phyloP scores from a whole-genome alignment of 257 asterid genomes.

The Ehretia macrophylla region DNA sequence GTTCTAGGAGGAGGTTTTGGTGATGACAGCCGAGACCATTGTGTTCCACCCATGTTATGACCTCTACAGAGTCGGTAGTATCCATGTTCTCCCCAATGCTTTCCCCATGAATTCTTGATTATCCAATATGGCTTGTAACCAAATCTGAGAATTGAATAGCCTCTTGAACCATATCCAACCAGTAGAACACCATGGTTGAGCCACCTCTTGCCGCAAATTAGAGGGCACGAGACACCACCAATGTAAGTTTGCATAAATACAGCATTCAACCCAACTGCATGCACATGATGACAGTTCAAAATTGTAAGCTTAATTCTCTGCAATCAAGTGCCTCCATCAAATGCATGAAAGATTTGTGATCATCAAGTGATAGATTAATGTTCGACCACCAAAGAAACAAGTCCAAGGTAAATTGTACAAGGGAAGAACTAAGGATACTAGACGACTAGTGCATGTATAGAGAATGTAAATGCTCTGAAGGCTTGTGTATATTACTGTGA shows the following conservation, averaged over 20 bases:
- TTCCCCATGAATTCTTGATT: slow-evolving; percentile 89
- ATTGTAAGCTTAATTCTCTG: no score
- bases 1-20: slow-evolving; percentile 26
- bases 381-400: no score
- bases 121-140: slow-evolving; percentile 76
- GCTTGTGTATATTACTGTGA: no score
- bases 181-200: slow-evolving; percentile 74
- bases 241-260: slow-evolving; percentile 91
- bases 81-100: slow-evolving; percentile 74
- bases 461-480: no score
- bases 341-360: no score
- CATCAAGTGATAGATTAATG: no score
- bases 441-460: no score
- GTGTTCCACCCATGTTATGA: slow-evolving; percentile 77
- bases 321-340: no score
- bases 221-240: slow-evolving; percentile 82
- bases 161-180: slow-evolving; percentile 72
- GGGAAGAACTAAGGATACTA: no score
- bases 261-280: slow-evolving; percentile 72
- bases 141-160: slow-evolving; percentile 63
- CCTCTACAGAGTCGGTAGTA: slow-evolving; percentile 65
- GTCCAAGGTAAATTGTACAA: no score
- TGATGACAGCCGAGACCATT: slow-evolving; percentile 74
- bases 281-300: no score
- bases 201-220: slow-evolving; percentile 56